A percentile compares a stretch with the other conserved stretches of the same genome.
These are phyloP conservation scores for Suhomyces choctaworum DNA, from an alignment of 1,139 yeast species.

Conservation along the genomic window DNA sequence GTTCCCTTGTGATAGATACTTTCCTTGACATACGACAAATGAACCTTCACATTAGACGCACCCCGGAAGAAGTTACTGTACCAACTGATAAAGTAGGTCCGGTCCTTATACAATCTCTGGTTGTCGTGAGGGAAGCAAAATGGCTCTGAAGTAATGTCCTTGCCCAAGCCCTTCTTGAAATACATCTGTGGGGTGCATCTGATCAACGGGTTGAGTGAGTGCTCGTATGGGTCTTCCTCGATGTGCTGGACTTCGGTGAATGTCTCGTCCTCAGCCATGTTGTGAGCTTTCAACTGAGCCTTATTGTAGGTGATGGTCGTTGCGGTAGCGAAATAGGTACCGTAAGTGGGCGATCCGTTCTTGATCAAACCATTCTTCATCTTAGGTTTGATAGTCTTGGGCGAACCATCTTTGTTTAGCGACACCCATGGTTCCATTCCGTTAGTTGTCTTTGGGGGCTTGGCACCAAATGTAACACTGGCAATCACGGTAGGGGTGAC, in stretches of 20 bases:
- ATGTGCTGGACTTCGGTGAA: slow-evolving; percentile 54
- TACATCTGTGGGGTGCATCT: slow-evolving; percentile 83
- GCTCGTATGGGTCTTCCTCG: slow-evolving; percentile 71
- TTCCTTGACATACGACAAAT: slow-evolving; percentile 65
- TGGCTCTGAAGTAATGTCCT: slow-evolving; percentile 61
- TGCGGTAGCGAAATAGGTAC: slow-evolving; percentile 74
- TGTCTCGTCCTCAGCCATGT: slow-evolving; percentile 59
- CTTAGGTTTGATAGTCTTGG: slow-evolving; percentile 75
- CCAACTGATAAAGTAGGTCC: slow-evolving; percentile 80
- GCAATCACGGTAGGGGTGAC: slow-evolving; percentile 81
- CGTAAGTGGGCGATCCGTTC: slow-evolving; percentile 68
- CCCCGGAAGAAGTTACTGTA: slow-evolving; percentile 59
- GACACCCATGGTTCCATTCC: slow-evolving; percentile 83
- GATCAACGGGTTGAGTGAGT: slow-evolving; percentile 69
- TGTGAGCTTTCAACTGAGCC: slow-evolving; percentile 67
- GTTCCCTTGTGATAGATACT: slow-evolving; percentile 54
- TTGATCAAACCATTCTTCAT: slow-evolving; percentile 68
- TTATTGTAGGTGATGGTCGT: slow-evolving; percentile 56
- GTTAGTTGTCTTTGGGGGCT: slow-evolving; percentile 65
- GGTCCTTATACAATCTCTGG: slow-evolving; percentile 52
- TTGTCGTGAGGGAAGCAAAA: slow-evolving; percentile 79
- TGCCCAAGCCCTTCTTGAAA: slow-evolving; percentile 61
- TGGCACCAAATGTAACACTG: slow-evolving; percentile 76
- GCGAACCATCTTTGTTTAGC: slow-evolving; percentile 73
- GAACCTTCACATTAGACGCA: slow-evolving; percentile 62